Base-by-base conservation (phyloP, 495 filamentous ascomycete species). In the Lasiosphaeriaceae sp. region DNA sequence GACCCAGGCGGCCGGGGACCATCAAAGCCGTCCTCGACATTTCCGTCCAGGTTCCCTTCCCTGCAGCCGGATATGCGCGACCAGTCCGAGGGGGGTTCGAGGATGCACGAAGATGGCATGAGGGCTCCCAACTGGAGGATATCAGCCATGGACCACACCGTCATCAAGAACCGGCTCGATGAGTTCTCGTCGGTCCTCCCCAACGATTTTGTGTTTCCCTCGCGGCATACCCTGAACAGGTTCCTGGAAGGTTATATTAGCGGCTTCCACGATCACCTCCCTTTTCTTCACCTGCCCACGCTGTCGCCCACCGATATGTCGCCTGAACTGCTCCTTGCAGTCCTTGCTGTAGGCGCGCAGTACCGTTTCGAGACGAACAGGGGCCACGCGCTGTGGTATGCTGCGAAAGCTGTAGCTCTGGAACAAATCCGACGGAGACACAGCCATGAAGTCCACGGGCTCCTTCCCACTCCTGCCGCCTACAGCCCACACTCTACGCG, bases 361-460 rank as follows among this genome's bases (percentile, higher is more conserved):
- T 90, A 88, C 58, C 77, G 86, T 12, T 88, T 88, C 56, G 86
- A 89, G 60, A 85, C 82, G 43, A 79, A 80, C 47, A 75, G 83
- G 35, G 86, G 84, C 0, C 83, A 86, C 59, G 83, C 86, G 12
- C 71, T 91, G 7, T 91, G 87, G 73, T 85, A 88, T 68, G 86
- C 86, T 0, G 78, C 81, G 1, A 81, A 77, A 50, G 70, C 80
- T 0, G 79, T 84, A 23, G 77, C 78, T 2, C 62, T 74, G 11
- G 76, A 82, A 55, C 78, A 83, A 58, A 80, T 81, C 11, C 69
- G 80, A 26, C 71, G 78, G n/a, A 68, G 81, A 31, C 65, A 79
- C 43, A 82, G 77, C 48, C 74, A 77, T 55, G 74, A 78, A 56
- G 70, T 81, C 19, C 76, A 80, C 26, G 73, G 75, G 14, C 61